These are phyloP conservation scores for Nematodospora valgi DNA, from an alignment of 805 yeast genomes.

Conservation along the genomic window DNA sequence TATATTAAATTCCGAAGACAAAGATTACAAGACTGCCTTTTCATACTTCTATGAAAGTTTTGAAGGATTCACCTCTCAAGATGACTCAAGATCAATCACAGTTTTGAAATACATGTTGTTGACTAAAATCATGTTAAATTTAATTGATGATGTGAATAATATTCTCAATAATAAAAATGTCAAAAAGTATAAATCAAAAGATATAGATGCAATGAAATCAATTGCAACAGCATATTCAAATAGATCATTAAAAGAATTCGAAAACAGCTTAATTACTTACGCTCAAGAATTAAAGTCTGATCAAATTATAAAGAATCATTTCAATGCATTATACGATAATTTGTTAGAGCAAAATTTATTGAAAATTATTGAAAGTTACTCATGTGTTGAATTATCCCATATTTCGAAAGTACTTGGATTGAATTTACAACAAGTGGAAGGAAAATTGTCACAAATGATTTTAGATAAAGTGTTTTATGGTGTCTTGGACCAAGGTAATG, in stretches of 20 bases:
- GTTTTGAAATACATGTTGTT: slow-evolving; percentile 90
- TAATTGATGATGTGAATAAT: slow-evolving; percentile 79
- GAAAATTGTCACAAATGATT: slow-evolving; percentile 93
- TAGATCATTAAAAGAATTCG: slow-evolving; percentile 88
- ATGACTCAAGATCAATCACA: slow-evolving; percentile 56
- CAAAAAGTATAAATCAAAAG: slow-evolving; percentile 71
- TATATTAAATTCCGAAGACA: slow-evolving; percentile 91
- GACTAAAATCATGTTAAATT: slow-evolving; percentile 88
- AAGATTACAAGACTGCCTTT: slow-evolving; percentile 93
- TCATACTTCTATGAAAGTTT: slow-evolving; percentile 94
- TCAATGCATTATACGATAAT: slow-evolving; percentile 89
- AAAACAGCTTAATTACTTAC: slow-evolving; percentile 71
- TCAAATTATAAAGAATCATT: slow-evolving; percentile 84
- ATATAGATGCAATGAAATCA: slow-evolving; percentile 94
- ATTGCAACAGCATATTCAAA: slow-evolving; percentile 86
- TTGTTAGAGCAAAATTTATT: slow-evolving; percentile 88
- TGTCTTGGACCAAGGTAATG: slow-evolving; percentile 96
- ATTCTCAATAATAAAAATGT: slow-evolving; percentile 69
- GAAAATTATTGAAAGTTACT: slow-evolving; percentile 93
- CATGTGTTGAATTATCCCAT: slow-evolving; percentile 90
- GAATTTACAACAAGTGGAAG: slow-evolving; percentile 84
- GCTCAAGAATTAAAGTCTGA: slow-evolving; percentile 77
- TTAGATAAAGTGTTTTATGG: slow-evolving; percentile 94
- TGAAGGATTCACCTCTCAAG: slow-evolving; percentile 80
- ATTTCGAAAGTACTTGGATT: slow-evolving; percentile 85